Conservation (phyloP, 2,329 filamentous ascomycete species). For the Rugonectria rugulosa region DNA sequence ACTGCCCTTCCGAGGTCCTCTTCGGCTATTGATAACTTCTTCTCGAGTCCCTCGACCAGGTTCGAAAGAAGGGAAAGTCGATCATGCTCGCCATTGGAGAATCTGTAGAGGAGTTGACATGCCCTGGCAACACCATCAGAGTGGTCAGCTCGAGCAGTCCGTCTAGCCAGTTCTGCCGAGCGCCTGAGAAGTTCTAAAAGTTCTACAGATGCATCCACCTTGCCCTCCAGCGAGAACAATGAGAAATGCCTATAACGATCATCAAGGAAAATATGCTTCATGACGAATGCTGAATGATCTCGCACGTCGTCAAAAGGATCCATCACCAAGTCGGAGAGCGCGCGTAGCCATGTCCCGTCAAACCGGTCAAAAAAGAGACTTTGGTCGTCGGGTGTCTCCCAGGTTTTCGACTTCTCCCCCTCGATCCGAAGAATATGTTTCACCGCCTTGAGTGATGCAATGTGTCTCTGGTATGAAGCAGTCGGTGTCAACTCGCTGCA, state of each 20-base stretch:
- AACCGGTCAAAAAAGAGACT: conserved; percentile 51
- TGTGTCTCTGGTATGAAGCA: conserved; percentile 89
- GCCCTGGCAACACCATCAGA: conserved; percentile 88
- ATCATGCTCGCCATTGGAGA: conserved; percentile 53
- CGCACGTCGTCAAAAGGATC: conserved; percentile 95
- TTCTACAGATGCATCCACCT: conserved; percentile 37
- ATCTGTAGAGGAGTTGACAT: conserved; percentile 72
- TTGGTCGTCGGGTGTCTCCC: conserved; percentile 50
- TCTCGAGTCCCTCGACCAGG: conserved; percentile 68
- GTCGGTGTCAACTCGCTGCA: conserved; percentile 78
- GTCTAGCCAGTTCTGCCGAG: conserved; percentile 66
- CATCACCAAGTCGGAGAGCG: conserved; percentile 79
- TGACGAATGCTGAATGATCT: conserved; percentile 59
- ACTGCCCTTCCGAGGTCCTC: conserved; percentile 72
- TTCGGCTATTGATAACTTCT: conserved; percentile 69
- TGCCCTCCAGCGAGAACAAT: conserved; percentile 24
- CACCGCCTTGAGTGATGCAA: conserved; percentile 78
- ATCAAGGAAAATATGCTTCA: conserved; percentile 58
- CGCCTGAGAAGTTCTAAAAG: conserved; percentile 57
- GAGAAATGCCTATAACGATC: conserved; percentile 42
- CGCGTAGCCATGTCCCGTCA: conserved; percentile 62
- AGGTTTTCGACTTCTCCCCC: conserved; percentile 59
- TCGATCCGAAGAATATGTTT: conserved; percentile 73
- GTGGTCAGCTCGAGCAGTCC: conserved; percentile 86
- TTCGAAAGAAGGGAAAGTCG: conserved; percentile 61